These are phyloP conservation scores for Graphiopsis chlorocephala DNA, from an alignment of 2,329 filamentous ascomycete genomes.

Conservation along the genomic window DNA sequence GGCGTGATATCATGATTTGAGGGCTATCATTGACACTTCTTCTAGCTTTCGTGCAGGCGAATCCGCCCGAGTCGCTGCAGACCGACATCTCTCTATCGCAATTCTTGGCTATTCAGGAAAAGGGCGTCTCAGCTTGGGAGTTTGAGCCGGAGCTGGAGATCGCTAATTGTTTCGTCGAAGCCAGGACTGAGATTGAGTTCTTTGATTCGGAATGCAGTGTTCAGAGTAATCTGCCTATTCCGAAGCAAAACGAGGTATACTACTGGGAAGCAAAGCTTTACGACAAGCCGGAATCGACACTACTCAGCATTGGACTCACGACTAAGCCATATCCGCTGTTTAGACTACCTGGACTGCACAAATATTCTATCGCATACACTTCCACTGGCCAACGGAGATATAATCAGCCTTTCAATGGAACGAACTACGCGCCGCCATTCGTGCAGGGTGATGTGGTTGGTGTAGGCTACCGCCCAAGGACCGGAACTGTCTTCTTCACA, in stretches of 20 bases:
- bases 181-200: constrained; percentile 94
- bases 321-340: constrained; percentile 98
- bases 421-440: constrained; percentile 76
- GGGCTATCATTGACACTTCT: constrained; percentile 26
- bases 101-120: constrained; percentile 97
- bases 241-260: constrained; percentile 98
- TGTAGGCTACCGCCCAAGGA: constrained; percentile 90
- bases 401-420: constrained; percentile 85
- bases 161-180: constrained; percentile 97
- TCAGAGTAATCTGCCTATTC: constrained; percentile 92
- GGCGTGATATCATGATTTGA: background rate
- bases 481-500: constrained; percentile 95
- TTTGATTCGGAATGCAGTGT: constrained; percentile 98
- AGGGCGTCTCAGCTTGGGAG: constrained; percentile 99
- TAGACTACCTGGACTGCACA: constrained; percentile 88
- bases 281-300: constrained; percentile 86
- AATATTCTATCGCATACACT: constrained; percentile 85
- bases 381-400: constrained; percentile 83
- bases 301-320: constrained; percentile 87
- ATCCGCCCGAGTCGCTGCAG: constrained; percentile 90
- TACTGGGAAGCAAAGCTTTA: constrained; percentile 99
- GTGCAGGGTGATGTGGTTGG: constrained; percentile 95
- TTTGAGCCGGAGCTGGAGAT: constrained; percentile 99
- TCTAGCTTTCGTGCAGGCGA: constrained; percentile 85
- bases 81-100: constrained; percentile 98